Conservation (phyloP, 2,329 filamentous ascomycete genomes). For the Didymella exigua region DNA sequence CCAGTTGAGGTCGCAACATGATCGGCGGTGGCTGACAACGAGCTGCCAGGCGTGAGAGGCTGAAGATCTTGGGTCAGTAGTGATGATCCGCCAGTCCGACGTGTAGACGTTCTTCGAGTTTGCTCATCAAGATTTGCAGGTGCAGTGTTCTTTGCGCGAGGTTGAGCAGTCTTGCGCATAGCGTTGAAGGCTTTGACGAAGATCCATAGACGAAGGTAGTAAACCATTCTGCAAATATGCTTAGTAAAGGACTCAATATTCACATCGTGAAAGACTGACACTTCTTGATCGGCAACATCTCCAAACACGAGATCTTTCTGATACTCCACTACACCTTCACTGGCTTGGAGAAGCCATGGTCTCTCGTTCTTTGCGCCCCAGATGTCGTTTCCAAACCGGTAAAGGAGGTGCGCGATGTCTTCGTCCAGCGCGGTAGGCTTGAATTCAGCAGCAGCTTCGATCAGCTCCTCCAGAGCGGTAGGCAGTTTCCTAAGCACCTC, state of each 20-base stretch:
- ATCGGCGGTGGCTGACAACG: neutral
- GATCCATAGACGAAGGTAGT: constrained; percentile 14
- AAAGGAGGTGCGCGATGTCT: neutral
- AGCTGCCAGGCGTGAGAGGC: neutral
- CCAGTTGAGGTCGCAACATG: neutral
- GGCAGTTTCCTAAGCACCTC: neutral
- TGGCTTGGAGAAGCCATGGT: constrained; percentile 3
- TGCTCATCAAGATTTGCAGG: neutral
- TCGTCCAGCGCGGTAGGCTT: neutral
- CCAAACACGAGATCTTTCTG: constrained; percentile 1
- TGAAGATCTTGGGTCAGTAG: neutral
- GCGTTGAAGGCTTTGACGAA: constrained; percentile 12
- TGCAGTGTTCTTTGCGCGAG: neutral
- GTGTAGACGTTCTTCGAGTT: neutral
- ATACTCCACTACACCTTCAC: neutral
- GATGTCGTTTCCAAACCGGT: constrained; percentile 1
- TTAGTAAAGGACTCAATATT: neutral
- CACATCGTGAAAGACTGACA: neutral
- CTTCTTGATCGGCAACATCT: neutral
- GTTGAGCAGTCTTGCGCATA: neutral
- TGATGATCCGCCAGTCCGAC: neutral
- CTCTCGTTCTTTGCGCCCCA: constrained; percentile 2
- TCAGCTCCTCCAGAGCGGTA: neutral
- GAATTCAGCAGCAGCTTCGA: constrained; percentile 1
- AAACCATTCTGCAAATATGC: neutral